Evolutionary conservation across 108 stramenopile species (phyloP).

Genomic region (Cyclotella atomus): DNA sequence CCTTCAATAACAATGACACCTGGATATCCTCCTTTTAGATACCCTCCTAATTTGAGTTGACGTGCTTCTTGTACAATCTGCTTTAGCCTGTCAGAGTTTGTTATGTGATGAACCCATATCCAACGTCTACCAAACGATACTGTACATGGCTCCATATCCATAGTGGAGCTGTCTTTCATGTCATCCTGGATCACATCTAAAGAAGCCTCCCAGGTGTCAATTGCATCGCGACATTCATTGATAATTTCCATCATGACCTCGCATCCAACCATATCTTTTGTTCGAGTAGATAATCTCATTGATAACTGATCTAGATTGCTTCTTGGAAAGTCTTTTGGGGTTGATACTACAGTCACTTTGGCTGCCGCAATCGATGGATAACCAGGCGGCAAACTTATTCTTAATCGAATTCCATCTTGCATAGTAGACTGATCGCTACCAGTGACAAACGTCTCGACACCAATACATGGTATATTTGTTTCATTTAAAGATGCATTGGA

Average conservation of each 20-base stretch:
- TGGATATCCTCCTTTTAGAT: constrained; percentile 61
- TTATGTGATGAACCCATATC: constrained; percentile 75
- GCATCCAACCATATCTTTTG: constrained; percentile 35
- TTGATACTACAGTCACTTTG: constrained; percentile 28
- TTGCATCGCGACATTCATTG: constrained; percentile 38
- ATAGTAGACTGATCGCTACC: background rate
- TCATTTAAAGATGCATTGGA: background rate
- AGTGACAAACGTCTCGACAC: constrained; percentile 17
- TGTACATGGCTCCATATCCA: background rate
- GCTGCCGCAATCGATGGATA: constrained; percentile 43
- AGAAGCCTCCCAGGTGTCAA: background rate
- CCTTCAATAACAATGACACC: constrained; percentile 65
- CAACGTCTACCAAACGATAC: constrained; percentile 32
- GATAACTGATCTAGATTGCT: constrained; percentile 38
- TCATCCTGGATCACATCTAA: background rate
- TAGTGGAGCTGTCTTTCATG: background rate
- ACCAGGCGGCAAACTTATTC: constrained; percentile 35
- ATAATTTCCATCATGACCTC: constrained; percentile 60
- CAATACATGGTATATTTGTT: constrained; percentile 33
- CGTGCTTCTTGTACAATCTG: constrained; percentile 52
- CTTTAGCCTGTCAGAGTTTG: constrained; percentile 36
- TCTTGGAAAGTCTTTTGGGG: constrained; percentile 14
- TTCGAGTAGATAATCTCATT: constrained; percentile 19
- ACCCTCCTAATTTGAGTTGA: constrained; percentile 43
- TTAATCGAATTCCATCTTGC: constrained; percentile 20